A percentile compares a stretch with the other conserved stretches of the same genome.
Conservation (phyloP, 768 basidiomycete genomes). For the Guyanaporus albipodus region DNA sequence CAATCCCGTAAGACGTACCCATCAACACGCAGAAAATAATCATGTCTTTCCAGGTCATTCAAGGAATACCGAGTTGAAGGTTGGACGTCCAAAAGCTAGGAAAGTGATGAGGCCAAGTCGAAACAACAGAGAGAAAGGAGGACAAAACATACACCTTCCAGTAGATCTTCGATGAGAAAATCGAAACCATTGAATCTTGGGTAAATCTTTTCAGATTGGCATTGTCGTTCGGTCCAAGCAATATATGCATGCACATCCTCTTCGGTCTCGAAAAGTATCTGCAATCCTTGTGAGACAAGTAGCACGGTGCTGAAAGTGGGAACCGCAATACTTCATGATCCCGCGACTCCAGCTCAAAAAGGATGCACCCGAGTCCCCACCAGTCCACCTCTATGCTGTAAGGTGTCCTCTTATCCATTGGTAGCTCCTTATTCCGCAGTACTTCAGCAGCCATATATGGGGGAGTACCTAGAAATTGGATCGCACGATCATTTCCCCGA, state of each 20-base stretch:
- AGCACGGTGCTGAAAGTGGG: not conserved
- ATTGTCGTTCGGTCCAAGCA: conserved; percentile 11
- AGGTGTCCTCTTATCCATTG: conserved; percentile 2
- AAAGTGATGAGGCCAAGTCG: not conserved
- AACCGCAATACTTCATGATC: conserved; percentile 20
- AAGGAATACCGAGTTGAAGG: conserved; percentile 16
- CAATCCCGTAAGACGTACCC: conserved; percentile 16
- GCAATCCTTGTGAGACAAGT: not conserved
- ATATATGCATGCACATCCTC: conserved; percentile 23
- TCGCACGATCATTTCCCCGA: conserved; percentile 13
- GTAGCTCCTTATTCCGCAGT: conserved; percentile 22
- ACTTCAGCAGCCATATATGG: conserved; percentile 42
- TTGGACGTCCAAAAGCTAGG: conserved; percentile 18
- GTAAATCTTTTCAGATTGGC: conserved; percentile 17
- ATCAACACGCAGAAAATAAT: conserved; percentile 21
- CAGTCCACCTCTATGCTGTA: conserved; percentile 38
- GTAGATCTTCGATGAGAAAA: conserved; percentile 21
- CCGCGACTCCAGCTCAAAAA: conserved; percentile 36
- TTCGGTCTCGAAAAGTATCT: conserved; percentile 33
- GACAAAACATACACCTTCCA: conserved; percentile 28
- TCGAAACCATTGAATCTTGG: conserved; percentile 22
- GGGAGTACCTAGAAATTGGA: conserved; percentile 33
- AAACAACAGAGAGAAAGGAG: not conserved
- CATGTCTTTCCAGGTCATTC: conserved; percentile 21
- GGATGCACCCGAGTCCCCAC: conserved; percentile 41